Evolutionary conservation across 768 basidiomycete genomes (phyloP), one percentile per base, ranked within the genome.

Genomic region (Suillus tomentosus): DNA sequence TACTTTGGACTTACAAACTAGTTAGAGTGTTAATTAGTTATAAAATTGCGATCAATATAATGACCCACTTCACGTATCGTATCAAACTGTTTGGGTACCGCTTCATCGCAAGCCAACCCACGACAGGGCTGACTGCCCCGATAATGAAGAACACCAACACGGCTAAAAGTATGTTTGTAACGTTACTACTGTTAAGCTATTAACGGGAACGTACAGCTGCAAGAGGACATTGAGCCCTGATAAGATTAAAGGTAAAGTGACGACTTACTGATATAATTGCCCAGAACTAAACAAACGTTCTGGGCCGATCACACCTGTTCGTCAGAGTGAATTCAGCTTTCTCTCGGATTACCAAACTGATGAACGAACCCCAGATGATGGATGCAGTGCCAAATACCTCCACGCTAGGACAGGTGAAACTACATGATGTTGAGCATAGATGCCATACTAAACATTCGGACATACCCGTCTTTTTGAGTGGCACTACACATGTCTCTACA

Each of bases 131-230:
- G 15, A 85, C 68, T 9, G 89, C 86, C 36, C 93, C 92, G 50
- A 89, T 79, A 58, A 91, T 75, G 79, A 94, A 94, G 77, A 92
- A 92, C 64, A 85, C 87, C 19, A 84, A 72, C 24, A 93, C 76
- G 5, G 81, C 87, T 84, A 27, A 2, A 42, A 54, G 64, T n/a
- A 13, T 57, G 34, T 82, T 74, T 76, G 79, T 64, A 36, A 71
- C 22, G 39, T 3, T 19, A 7, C 27, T 34, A 37, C 62, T 45
- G n/a, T 22, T 40, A 61, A 43, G 60, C 62, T 55, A 42, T 58
- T 43, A 45, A 5, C 51, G 56, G 62, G 19, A 71, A 66, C 54
- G 69, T 63, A 37, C 67, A 51, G 31, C 62, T 68, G 71, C 73
- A 48, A 56, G 69, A 66, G 34, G 13, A 17, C 6, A 31, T 27